Evolutionary conservation across 345 rosid genomes (phyloP), one percentile per base, ranked within the genome.

Genomic region (Sisymbrium altissimum): DNA sequence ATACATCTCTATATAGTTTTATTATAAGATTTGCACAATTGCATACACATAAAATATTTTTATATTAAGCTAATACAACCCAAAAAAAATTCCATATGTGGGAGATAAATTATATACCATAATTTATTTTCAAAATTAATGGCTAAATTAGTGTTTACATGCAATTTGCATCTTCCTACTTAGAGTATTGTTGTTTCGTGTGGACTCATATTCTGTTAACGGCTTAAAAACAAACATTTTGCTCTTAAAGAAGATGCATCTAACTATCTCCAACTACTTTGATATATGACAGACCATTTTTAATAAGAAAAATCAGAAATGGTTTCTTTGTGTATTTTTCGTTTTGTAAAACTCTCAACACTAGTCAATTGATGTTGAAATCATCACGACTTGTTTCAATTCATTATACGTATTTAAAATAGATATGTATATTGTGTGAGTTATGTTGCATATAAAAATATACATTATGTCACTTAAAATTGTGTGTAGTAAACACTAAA

Each of bases 341-440:
- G 46, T 65, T 19, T 48, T 19, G 70, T 35, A 50, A 17, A 8
- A 7, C 0, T 50, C 13, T 40, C 29, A 21, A 39, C 62, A 39
- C 64, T 73, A 64, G 70, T 64, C 56, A 54, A 64, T 33, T 25
- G 30, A 73, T 73, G 64, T 54, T 54, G 70, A 54, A 62, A 64
- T 64, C 27, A 72, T 11, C 11, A 35, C 12, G 39, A 21, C 77
- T 7, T 33, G 25, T 23, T 54, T 72, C 50, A 23, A 21, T 53
- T 53, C 33, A 39, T 6, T 29, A 14, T 23, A 7, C 32, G 17
- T 61, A 23, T 49, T 61, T 7, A 13, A 25, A 48, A 10, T 39
- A 21, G 2, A 17, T 18, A 7, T 38, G 44, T 56, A n/a, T n/a
- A n/a, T n/a, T n/a, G n/a, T 57, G 3, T 14, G 35, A n/a, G 6